These are phyloP conservation scores for Penicillium sp. DNA, from an alignment of 2,329 filamentous ascomycete genomes.

Conservation along the genomic window DNA sequence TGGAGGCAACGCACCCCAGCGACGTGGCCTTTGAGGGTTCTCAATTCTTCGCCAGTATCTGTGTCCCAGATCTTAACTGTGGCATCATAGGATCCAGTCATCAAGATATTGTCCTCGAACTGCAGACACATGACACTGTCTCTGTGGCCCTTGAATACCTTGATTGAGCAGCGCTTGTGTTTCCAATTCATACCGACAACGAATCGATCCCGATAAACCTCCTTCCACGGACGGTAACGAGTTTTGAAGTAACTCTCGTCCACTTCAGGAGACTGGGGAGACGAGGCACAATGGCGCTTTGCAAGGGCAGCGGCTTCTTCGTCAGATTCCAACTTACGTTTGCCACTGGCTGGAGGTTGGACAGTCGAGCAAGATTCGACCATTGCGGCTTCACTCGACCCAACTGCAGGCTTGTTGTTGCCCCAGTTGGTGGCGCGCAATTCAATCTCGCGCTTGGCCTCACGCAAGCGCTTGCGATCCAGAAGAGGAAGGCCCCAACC, in stretches of 20 bases:
- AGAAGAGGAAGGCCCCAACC: constrained; percentile 90
- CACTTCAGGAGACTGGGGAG: constrained; percentile 26
- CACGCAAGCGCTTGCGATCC: constrained; percentile 81
- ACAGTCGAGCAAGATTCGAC: constrained; percentile 18
- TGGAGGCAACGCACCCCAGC: constrained; percentile 83
- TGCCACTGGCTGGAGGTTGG: constrained; percentile 14
- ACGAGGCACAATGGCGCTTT: constrained; percentile 31
- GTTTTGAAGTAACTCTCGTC: constrained; percentile 51
- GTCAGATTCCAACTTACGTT: constrained; percentile 27
- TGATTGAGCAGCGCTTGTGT: constrained; percentile 81
- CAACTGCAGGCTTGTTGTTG: constrained; percentile 52
- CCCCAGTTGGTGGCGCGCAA: constrained; percentile 61
- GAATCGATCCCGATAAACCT: constrained; percentile 92
- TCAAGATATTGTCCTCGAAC: constrained; percentile 85
- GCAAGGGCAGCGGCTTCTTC: constrained; percentile 28
- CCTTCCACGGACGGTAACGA: constrained; percentile 77
- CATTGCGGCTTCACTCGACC: constrained; percentile 9
- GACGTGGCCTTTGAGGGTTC: constrained; percentile 80
- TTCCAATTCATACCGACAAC: constrained; percentile 98
- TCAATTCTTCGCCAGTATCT: constrained; percentile 78
- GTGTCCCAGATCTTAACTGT: constrained; percentile 97
- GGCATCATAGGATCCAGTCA: constrained; percentile 90
- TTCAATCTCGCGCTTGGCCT: constrained; percentile 82
- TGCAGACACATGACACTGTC: constrained; percentile 81
- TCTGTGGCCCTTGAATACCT: constrained; percentile 78